Conservation (phyloP, 495 filamentous ascomycete species). For the Aspergillus panamensis region DNA sequence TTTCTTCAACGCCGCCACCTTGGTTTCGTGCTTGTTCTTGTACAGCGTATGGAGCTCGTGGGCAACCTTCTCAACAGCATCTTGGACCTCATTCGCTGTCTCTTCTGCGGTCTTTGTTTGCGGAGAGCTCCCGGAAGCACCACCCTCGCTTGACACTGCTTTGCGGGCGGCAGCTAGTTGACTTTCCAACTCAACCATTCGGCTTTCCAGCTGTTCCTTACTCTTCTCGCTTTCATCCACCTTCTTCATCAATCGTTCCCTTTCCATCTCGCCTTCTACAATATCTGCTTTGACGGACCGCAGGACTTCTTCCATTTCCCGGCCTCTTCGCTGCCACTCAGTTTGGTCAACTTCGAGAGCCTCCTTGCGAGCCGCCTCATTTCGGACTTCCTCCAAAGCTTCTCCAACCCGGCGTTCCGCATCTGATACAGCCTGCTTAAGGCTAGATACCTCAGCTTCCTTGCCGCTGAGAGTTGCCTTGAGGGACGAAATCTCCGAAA, state of each 20-base stretch:
- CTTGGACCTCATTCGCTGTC: slow-evolving; percentile 59
- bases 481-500: slow-evolving; percentile 85
- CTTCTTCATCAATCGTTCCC: slow-evolving; percentile 65
- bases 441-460: slow-evolving; percentile 79
- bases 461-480: slow-evolving; percentile 85
- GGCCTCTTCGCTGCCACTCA: slow-evolving; percentile 76
- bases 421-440: slow-evolving; percentile 81
- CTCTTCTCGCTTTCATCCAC: slow-evolving; percentile 72
- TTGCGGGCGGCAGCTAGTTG: slow-evolving; percentile 65
- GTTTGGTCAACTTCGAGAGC: slow-evolving; percentile 70
- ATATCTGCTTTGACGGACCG: slow-evolving; percentile 78
- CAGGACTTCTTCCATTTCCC: slow-evolving; percentile 80
- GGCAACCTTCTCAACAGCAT: slow-evolving; percentile 87
- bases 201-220: slow-evolving; percentile 57
- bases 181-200: slow-evolving; percentile 63
- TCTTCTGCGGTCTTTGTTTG: slow-evolving; percentile 29
- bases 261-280: slow-evolving; percentile 67
- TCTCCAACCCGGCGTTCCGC: slow-evolving; percentile 90
- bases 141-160: slow-evolving; percentile 26
- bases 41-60: slow-evolving; percentile 89
- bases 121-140: slow-evolving; percentile 11
- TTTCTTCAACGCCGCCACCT: slow-evolving; percentile 91
- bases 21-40: slow-evolving; percentile 93
- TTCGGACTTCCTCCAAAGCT: slow-evolving; percentile 72
- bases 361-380: slow-evolving; percentile 65